These are phyloP conservation scores for Aphanomyces cochlioides DNA, from an alignment of 352 stramenopile genomes.

Conservation along the genomic window DNA sequence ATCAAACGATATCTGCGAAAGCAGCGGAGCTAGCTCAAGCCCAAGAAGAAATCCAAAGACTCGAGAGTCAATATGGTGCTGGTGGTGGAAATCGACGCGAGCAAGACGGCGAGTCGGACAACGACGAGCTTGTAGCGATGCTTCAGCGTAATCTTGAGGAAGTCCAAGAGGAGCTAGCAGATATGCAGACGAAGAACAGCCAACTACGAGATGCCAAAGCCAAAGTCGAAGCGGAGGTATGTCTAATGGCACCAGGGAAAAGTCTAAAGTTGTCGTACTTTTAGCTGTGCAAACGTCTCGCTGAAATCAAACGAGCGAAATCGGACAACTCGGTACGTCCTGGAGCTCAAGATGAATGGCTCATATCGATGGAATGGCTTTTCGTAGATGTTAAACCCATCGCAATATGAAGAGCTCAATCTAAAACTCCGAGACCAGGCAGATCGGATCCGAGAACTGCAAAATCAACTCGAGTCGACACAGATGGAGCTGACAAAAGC, in stretches of 20 bases:
- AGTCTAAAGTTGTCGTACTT: background rate
- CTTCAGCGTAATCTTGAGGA: conserved; percentile 8
- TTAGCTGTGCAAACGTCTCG: background rate
- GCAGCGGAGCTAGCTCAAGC: background rate
- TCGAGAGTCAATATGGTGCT: background rate
- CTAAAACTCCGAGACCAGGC: background rate
- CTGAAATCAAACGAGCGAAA: background rate
- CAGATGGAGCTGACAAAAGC: conserved; percentile 9
- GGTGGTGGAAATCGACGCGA: background rate
- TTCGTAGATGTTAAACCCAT: background rate
- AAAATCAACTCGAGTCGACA: background rate
- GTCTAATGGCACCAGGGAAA: background rate
- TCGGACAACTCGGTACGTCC: too few relatives aligned
- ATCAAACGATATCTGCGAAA: conserved; percentile 1
- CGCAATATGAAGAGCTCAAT: background rate
- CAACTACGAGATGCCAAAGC: conserved; percentile 9
- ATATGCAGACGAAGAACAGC: conserved; percentile 18
- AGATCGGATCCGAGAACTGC: background rate
- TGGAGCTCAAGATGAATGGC: too few relatives aligned
- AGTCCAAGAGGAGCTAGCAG: background rate
- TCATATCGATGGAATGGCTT: too few relatives aligned
- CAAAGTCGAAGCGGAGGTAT: conserved; percentile 18
- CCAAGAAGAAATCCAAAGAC: conserved; percentile 7
- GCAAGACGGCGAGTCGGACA: background rate
- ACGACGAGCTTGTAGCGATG: conserved; percentile 10